A percentile compares a stretch with the other conserved stretches of the same genome.
These are phyloP conservation scores for Reticulascus tulasneorum DNA, from an alignment of 2,329 filamentous ascomycete species.

Conservation along the genomic window DNA sequence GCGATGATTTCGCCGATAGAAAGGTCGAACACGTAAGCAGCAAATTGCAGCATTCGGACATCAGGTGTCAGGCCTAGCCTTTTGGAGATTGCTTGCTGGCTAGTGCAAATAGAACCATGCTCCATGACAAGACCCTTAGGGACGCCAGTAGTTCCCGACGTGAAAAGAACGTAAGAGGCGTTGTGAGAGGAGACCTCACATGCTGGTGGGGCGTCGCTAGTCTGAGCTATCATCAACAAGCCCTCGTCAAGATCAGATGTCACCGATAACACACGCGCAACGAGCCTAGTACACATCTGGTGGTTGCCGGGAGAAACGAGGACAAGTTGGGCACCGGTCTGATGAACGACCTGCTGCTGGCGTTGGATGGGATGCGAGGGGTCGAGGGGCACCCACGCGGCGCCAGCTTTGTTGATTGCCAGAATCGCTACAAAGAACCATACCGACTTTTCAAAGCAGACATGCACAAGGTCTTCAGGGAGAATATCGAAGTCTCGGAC, in stretches of 20 bases:
- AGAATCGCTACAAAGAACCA: conserved; percentile 14
- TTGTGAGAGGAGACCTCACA: neutral
- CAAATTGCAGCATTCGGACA: conserved; percentile 41
- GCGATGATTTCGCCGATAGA: conserved; percentile 48
- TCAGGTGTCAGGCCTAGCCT: conserved; percentile 34
- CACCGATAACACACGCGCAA: neutral
- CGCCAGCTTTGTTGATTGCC: conserved; percentile 15
- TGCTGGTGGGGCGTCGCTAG: neutral
- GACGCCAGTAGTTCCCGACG: conserved; percentile 47
- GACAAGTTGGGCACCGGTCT: neutral
- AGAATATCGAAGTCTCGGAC: neutral
- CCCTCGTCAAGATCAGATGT: neutral
- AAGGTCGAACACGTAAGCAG: conserved; percentile 49
- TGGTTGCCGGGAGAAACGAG: neutral
- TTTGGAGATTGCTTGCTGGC: conserved; percentile 22
- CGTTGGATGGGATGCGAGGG: conserved; percentile 1
- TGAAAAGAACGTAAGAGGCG: conserved; percentile 41
- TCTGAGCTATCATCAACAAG: neutral
- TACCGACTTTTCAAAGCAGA: conserved; percentile 3
- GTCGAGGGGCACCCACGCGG: conserved; percentile 10
- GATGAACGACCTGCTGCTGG: neutral
- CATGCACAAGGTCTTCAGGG: neutral
- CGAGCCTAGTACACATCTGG: neutral
- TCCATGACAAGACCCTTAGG: conserved; percentile 45
- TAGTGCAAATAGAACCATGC: conserved; percentile 19